Conservation (phyloP, 2,329 filamentous ascomycete genomes). For the Colletotrichum sp. region DNA sequence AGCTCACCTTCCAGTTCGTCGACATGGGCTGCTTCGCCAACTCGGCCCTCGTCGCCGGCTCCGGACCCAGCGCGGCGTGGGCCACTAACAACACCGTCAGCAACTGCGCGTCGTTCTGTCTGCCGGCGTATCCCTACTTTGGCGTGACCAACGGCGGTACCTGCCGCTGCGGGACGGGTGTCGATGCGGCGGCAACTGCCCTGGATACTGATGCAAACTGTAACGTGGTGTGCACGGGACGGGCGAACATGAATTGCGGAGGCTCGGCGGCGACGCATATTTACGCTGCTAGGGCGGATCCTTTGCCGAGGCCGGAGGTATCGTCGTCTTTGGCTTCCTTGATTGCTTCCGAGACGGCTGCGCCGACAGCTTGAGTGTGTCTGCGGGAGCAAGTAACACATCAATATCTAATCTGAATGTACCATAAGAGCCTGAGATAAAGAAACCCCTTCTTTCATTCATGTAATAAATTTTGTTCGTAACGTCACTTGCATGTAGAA, state of each 20-base stretch:
- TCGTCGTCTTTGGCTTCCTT: background rate
- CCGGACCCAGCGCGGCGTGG: background rate
- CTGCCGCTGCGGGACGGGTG: background rate
- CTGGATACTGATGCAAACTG: background rate
- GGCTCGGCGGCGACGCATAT: background rate
- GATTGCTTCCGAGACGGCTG: background rate
- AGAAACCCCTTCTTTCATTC: too few species aligned
- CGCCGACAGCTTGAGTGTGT: background rate
- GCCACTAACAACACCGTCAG: background rate
- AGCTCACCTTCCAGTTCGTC: background rate
- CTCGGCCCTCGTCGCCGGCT: background rate
- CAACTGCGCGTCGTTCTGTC: background rate
- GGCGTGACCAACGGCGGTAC: too few species aligned
- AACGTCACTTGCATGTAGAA: too few species aligned
- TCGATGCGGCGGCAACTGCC: background rate
- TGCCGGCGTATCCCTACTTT: background rate
- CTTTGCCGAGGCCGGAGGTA: background rate
- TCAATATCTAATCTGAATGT: too few species aligned
- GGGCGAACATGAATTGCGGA: background rate
- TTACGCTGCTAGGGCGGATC: background rate
- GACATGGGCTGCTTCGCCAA: background rate
- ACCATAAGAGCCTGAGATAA: too few species aligned
- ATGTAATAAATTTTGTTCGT: too few species aligned
- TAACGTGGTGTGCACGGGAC: background rate
- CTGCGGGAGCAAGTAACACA: too few species aligned